Base-by-base conservation (phyloP, 495 filamentous ascomycete species). In the Penicillium verhagenii region DNA sequence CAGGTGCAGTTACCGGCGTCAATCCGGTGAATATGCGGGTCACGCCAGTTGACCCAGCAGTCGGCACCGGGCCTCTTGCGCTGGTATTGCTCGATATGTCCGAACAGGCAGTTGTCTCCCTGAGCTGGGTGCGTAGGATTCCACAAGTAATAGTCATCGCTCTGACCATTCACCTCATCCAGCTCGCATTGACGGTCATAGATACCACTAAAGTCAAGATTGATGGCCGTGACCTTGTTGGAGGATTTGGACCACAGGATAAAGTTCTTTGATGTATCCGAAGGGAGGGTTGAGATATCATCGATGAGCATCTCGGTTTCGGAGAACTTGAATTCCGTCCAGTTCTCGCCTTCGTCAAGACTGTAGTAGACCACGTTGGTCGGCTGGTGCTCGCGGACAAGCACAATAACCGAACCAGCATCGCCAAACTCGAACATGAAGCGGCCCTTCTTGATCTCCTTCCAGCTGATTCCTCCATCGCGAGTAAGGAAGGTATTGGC, bases 361-460 rank as follows among this genome's bases (percentile, higher is more conserved):
- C 90, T 86, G 72, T 92, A 97, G 54, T 80, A 82, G 43, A 97
- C 69, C 0, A 75, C 65, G 40, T 88, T 86, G 4, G 91, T 91
- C 43, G 85, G 76, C 46, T 72, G 71, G 8, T 67, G 69, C 50
- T 88, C 78, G 40, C 82, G 70, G 24, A 92, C 90, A 49, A 99
- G 86, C 25, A 96, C 91, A 51, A 97, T 81, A 59, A 97, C 83
- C 1, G 89, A 91, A 16, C 95, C 95, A 66, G 95, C 89, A 58
- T 97, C 95, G 50, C 94, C 94, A 61, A 86, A 95, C 60, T 96
- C 91, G 89, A 91, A 99, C 72, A 87, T 86, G 72, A 91, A 95
- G 31, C 73, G 80, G 7, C 94, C 95, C 65, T 93, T 90, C 74
- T 85, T 92, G 50, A 88, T 86, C 31, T 85, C 78, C 39, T 79